A percentile compares a stretch with the other conserved stretches of the same genome.
phyloP scores from a whole-genome alignment of 495 filamentous ascomycete species.

The Staphylotrichum tortipilum region DNA sequence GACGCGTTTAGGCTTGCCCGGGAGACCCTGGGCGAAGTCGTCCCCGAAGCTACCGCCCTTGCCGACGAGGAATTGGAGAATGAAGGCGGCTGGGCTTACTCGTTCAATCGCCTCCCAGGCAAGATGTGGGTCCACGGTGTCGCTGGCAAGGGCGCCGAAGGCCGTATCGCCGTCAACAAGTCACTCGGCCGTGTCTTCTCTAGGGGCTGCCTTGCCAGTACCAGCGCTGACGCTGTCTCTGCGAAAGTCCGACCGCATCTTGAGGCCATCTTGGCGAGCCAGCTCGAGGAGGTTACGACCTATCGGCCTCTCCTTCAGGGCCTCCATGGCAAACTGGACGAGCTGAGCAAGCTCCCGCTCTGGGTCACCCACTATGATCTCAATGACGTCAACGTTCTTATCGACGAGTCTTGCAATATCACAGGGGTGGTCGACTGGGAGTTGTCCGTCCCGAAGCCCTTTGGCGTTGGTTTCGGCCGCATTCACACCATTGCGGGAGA shows the following conservation, averaged over 20 bases:
- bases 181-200: slow-evolving; percentile 5
- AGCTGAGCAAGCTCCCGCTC: slow-evolving; percentile 1
- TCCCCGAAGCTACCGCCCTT: slow-evolving; percentile 1
- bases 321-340: slow-evolving; percentile 1
- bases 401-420: neutral
- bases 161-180: slow-evolving; percentile 4
- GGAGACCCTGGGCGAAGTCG: neutral
- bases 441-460: neutral
- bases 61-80: neutral
- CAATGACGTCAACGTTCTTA: slow-evolving; percentile 1
- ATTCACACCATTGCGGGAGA: slow-evolving; percentile 9
- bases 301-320: neutral
- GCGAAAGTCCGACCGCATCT: neutral
- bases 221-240: neutral
- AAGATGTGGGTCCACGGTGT: slow-evolving; percentile 1
- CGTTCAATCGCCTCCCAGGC: slow-evolving; percentile 3
- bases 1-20: slow-evolving; percentile 4
- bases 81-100: slow-evolving; percentile 6
- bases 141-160: slow-evolving; percentile 1
- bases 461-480: slow-evolving; percentile 1
- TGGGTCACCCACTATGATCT: slow-evolving; percentile 5
- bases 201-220: neutral
- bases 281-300: neutral
- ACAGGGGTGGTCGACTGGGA: neutral
- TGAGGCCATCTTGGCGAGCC: neutral